Evolutionary conservation across 352 stramenopile genomes (phyloP).

Genomic region (Halophytophthora polymorphica): DNA sequence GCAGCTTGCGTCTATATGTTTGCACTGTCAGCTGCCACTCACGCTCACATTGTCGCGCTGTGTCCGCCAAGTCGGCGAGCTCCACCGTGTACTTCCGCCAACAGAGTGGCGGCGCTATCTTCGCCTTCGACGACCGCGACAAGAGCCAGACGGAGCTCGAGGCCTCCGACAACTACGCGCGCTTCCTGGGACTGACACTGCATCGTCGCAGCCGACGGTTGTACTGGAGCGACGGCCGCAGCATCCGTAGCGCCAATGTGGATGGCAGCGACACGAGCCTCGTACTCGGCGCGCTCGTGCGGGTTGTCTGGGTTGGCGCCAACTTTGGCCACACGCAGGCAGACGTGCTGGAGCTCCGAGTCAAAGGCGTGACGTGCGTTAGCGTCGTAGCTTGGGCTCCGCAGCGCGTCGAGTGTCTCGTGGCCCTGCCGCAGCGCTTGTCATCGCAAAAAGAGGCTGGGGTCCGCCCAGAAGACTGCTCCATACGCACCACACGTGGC

Average conservation of each 20-base stretch:
- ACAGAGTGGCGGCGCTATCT: constrained; percentile 48
- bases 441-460: constrained; percentile 11
- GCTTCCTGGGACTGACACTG: constrained; percentile 43
- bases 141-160: constrained; percentile 31
- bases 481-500: constrained; percentile 44
- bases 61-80: constrained; percentile 11
- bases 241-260: constrained; percentile 31
- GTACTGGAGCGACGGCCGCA: constrained; percentile 60
- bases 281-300: constrained; percentile 39
- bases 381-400: constrained; percentile 42
- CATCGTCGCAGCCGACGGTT: constrained; percentile 31
- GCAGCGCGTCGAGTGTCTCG: constrained; percentile 53
- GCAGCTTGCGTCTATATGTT: too few relatives aligned
- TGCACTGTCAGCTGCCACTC: too few relatives aligned
- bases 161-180: constrained; percentile 32
- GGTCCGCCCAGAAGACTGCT: constrained; percentile 38
- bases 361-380: constrained; percentile 39
- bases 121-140: constrained; percentile 42
- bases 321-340: constrained; percentile 41
- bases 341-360: constrained; percentile 34
- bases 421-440: constrained; percentile 36
- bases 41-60: too few relatives aligned
- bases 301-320: constrained; percentile 46
- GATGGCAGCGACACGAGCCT: constrained; percentile 19
- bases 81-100: constrained; percentile 70